These are phyloP conservation scores for Talaromyces sp. DNA, from an alignment of 2,329 filamentous ascomycete genomes.

Conservation along the genomic window DNA sequence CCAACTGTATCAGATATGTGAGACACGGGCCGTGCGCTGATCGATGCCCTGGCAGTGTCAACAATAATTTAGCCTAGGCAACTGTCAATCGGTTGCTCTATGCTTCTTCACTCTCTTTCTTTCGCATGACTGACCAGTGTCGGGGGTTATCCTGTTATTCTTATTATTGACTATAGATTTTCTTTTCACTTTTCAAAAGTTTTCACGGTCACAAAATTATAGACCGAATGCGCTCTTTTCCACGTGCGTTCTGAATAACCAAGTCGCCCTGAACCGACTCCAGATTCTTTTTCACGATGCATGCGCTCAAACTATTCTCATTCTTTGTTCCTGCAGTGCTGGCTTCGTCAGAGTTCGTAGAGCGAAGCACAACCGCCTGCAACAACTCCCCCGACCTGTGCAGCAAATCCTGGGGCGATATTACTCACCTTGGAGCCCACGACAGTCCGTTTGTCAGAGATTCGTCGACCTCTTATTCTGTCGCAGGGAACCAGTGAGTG, in stretches of 20 bases:
- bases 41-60: neutral
- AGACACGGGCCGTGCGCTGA: neutral
- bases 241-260: neutral
- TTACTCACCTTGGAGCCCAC: constrained; percentile 74
- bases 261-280: neutral
- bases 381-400: constrained; percentile 78
- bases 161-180: neutral
- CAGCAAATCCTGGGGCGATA: constrained; percentile 63
- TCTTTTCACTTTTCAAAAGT: neutral
- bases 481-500: constrained; percentile 64
- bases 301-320: constrained; percentile 21
- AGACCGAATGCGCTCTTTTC: neutral
- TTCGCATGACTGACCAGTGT: neutral
- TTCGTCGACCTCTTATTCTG: constrained; percentile 53
- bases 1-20: neutral
- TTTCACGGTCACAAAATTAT: neutral
- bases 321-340: constrained; percentile 23
- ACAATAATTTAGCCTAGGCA: neutral
- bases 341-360: constrained; percentile 20
- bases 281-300: constrained; percentile 18
- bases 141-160: neutral
- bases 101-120: neutral
- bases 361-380: constrained; percentile 50
- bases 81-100: neutral
- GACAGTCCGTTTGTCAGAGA: constrained; percentile 68